A percentile compares a stretch with the other conserved stretches of the same genome.
Conservation (phyloP, 495 filamentous ascomycete genomes). For the Tuber umbilicatum region DNA sequence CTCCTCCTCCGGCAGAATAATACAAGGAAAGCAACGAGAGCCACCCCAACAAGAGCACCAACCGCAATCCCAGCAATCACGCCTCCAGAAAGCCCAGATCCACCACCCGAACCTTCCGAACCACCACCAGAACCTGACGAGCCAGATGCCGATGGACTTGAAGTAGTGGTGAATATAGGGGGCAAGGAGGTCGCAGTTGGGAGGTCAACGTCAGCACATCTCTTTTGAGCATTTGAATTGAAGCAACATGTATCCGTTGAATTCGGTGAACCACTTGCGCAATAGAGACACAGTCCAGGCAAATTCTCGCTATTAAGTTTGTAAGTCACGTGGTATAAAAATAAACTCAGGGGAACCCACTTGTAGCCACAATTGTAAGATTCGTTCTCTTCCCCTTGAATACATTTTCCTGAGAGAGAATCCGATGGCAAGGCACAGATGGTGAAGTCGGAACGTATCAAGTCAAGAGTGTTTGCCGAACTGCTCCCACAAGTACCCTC, state of each 20-base stretch:
- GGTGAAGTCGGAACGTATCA: constrained; percentile 88
- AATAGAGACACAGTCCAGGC: constrained; percentile 80
- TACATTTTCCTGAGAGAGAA: constrained; percentile 67
- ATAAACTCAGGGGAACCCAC: constrained; percentile 25
- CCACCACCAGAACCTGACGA: constrained; percentile 42
- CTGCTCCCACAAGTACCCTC: constrained; percentile 62
- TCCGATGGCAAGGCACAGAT: constrained; percentile 76
- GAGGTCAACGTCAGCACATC: constrained; percentile 66
- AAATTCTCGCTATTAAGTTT: constrained; percentile 55
- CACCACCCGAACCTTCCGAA: constrained; percentile 11
- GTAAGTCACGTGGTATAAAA: constrained; percentile 18
- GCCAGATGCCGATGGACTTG: constrained; percentile 46
- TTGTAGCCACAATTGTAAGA: constrained; percentile 76
- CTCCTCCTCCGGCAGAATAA: constrained; percentile 57
- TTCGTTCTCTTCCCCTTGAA: constrained; percentile 72
- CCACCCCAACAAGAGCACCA: constrained; percentile 65
- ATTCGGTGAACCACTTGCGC: constrained; percentile 71
- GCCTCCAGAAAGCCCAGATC: constrained; percentile 63
- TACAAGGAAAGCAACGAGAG: constrained; percentile 59
- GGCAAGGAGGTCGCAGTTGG: constrained; percentile 67
- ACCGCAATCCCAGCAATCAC: constrained; percentile 85
- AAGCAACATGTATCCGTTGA: constrained; percentile 93
- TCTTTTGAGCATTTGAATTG: constrained; percentile 61
- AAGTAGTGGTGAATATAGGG: constrained; percentile 54
- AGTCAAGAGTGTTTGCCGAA: constrained; percentile 56